Evolutionary conservation across 2,329 filamentous ascomycete species (phyloP).

Genomic region (Fusarium miscanthi): DNA sequence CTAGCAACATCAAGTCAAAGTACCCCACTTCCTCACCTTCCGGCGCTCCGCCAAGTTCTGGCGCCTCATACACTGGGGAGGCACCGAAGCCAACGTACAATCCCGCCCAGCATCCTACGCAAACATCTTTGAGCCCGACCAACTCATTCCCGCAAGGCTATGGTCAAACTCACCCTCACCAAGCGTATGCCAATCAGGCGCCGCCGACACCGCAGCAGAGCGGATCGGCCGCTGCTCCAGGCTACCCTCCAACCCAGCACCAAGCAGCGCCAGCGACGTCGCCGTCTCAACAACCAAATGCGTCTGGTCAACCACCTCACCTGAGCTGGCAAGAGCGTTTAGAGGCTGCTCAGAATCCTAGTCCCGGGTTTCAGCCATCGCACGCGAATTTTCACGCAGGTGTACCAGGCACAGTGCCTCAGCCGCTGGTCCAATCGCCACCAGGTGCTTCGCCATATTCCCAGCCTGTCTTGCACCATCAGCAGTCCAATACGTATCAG

Average conservation of each 20-base stretch:
- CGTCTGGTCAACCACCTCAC: not conserved
- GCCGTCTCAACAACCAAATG: not conserved
- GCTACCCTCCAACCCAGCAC: conserved; percentile 3
- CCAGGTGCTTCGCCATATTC: not conserved
- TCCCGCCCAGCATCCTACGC: conserved; percentile 1
- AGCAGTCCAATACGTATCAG: not conserved
- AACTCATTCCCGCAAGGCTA: not conserved
- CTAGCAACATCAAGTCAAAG: conserved; percentile 32
- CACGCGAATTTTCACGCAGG: not conserved
- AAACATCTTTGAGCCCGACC: conserved; percentile 1
- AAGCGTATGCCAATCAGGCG: not conserved
- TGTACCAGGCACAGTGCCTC: not conserved
- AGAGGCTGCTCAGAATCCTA: not conserved
- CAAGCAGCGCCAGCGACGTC: not conserved
- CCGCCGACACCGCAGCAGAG: conserved; percentile 10
- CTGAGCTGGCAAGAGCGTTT: not conserved
- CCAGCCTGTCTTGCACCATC: conserved; percentile 9
- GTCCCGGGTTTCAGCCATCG: not conserved
- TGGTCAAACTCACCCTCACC: not conserved
- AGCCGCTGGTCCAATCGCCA: not conserved
- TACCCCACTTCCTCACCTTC: conserved; percentile 9
- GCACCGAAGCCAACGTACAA: conserved; percentile 11
- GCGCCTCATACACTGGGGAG: not conserved
- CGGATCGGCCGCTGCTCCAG: not conserved
- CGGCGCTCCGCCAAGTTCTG: not conserved